Conservation (phyloP, 2,329 filamentous ascomycete genomes). For the Clathrospora elynae region DNA sequence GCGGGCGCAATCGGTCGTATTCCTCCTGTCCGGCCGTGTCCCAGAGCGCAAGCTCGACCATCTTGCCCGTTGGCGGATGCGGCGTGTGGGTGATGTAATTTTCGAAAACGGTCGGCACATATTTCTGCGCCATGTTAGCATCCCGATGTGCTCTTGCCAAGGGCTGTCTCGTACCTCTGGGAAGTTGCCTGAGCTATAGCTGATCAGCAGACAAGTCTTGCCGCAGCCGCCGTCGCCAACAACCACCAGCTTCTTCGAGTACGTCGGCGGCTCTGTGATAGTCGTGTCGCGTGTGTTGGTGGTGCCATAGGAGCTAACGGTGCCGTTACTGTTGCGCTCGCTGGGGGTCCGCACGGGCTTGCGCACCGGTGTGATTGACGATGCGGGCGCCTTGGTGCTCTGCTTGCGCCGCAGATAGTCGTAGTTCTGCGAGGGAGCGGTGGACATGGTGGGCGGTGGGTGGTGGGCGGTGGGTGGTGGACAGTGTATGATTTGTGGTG, state of each 20-base stretch:
- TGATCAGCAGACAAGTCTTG: constrained; percentile 98
- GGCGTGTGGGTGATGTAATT: constrained; percentile 99
- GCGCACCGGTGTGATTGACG: constrained; percentile 43
- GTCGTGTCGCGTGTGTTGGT: constrained; percentile 78
- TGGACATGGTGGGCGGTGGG: constrained; percentile 28
- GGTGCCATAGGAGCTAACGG: constrained; percentile 83
- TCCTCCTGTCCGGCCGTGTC: constrained; percentile 98
- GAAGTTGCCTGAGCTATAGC: constrained; percentile 98
- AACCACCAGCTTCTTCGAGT: constrained; percentile 99
- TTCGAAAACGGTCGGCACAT: constrained; percentile 97
- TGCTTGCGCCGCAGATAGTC: constrained; percentile 65
- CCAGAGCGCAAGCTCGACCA: constrained; percentile 95
- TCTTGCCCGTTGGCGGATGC: constrained; percentile 86
- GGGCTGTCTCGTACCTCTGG: constrained; percentile 72
- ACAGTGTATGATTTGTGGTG: constrained; percentile 8
- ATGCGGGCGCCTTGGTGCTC: constrained; percentile 49
- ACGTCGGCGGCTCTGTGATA: constrained; percentile 86
- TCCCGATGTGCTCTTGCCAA: neutral
- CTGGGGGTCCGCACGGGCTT: constrained; percentile 59
- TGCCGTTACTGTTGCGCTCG: constrained; percentile 82
- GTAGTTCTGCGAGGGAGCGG: constrained; percentile 53
- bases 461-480: constrained; percentile 3
- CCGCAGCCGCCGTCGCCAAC: constrained; percentile 97
- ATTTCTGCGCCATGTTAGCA: constrained; percentile 72
- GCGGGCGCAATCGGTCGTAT: constrained; percentile 91